Evolutionary conservation across 1,284 basidiomycete species (phyloP).

Genomic region (Ganoderma sinense): DNA sequence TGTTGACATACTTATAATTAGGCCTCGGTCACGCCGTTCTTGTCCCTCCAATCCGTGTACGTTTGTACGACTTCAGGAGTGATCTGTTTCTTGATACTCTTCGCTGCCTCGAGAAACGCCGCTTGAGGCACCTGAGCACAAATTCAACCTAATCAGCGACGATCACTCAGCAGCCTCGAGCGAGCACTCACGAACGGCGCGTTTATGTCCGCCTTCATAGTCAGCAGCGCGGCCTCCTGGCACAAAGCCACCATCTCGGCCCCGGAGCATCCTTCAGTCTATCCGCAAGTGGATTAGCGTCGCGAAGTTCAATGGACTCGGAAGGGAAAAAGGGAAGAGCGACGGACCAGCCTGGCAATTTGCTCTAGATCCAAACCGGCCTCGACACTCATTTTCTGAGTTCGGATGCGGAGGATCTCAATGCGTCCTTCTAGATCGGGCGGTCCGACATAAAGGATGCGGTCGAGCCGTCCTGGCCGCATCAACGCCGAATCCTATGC

Average conservation of each 20-base stretch:
- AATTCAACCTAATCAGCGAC: not conserved
- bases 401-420: slow-evolving; percentile 87
- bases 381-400: slow-evolving; percentile 83
- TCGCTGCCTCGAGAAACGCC: slow-evolving; percentile 83
- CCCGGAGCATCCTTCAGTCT: slow-evolving; percentile 96
- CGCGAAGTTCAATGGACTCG: not conserved
- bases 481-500: slow-evolving; percentile 91
- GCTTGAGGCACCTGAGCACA: slow-evolving; percentile 70
- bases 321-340: slow-evolving; percentile 1
- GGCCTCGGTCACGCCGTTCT: slow-evolving; percentile 42
- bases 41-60: slow-evolving; percentile 71
- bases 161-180: not conserved
- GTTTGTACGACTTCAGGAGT: slow-evolving; percentile 82
- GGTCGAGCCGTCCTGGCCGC: slow-evolving; percentile 95
- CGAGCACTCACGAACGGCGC: slow-evolving; percentile 69
- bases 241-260: slow-evolving; percentile 94
- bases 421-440: slow-evolving; percentile 82
- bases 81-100: slow-evolving; percentile 81
- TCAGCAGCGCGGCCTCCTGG: slow-evolving; percentile 93
- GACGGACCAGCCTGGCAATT: slow-evolving; percentile 72
- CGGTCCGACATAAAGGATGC: slow-evolving; percentile 94
- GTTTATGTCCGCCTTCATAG: slow-evolving; percentile 88
- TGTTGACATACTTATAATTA: slow-evolving; percentile 16
- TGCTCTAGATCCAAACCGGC: slow-evolving; percentile 71
- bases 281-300: slow-evolving; percentile 4